Evolutionary conservation across 352 stramenopile genomes (phyloP).

Genomic region (Stephanocyclus meneghinianus): DNA sequence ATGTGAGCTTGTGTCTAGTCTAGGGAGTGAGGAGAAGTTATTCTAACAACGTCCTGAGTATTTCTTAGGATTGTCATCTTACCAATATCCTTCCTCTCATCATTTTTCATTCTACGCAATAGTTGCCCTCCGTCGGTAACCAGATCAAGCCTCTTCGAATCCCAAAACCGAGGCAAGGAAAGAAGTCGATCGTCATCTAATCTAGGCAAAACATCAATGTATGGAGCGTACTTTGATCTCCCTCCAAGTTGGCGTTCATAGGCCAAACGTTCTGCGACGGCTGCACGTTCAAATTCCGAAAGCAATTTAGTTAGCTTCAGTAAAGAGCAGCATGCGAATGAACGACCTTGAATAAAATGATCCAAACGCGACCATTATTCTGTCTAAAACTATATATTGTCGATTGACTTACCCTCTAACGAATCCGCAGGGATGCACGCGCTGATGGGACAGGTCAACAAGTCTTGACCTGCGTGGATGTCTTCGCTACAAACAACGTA

Average conservation of each 20-base stretch:
- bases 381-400: no score
- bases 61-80: constrained; percentile 15
- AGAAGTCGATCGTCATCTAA: constrained; percentile 57
- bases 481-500: constrained; percentile 31
- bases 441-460: constrained; percentile 56
- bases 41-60: no score
- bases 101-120: constrained; percentile 44
- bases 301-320: neutral
- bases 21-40: no score
- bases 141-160: constrained; percentile 49
- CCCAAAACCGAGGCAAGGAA: constrained; percentile 75
- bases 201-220: constrained; percentile 69
- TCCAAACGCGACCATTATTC: neutral
- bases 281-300: neutral
- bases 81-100: constrained; percentile 52
- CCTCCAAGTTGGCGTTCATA: constrained; percentile 62
- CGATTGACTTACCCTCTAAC: constrained; percentile 28
- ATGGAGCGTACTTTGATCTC: constrained; percentile 65
- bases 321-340: neutral
- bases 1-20: no score
- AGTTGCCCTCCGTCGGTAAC: constrained; percentile 66
- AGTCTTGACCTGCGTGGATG: constrained; percentile 19
- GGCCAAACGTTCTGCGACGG: constrained; percentile 61
- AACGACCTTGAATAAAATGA: neutral
- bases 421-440: constrained; percentile 63